A percentile compares a stretch with the other conserved stretches of the same genome.
These are phyloP conservation scores for Plasmodium coatneyi DNA, from an alignment of 169 alveolate species.

Conservation along the genomic window DNA sequence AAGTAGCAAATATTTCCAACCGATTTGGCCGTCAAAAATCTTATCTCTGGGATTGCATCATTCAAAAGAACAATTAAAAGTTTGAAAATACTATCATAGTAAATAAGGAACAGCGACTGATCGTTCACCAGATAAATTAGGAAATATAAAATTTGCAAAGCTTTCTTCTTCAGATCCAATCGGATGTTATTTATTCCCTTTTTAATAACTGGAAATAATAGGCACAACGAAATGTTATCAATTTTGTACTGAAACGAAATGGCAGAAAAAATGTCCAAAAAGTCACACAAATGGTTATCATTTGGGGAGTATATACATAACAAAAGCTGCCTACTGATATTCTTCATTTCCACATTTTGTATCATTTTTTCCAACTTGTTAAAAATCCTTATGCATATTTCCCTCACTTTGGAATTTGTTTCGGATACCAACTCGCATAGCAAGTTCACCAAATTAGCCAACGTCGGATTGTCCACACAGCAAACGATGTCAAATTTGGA, in stretches of 20 bases:
- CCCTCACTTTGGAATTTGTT: conserved; percentile 63
- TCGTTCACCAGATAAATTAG: conserved; percentile 48
- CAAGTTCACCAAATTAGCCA: conserved; percentile 32
- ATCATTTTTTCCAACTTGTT: conserved; percentile 68
- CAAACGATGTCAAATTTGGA: conserved; percentile 16
- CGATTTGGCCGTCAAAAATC: conserved; percentile 59
- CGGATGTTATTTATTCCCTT: conserved; percentile 71
- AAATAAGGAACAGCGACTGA: conserved; percentile 37
- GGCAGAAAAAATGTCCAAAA: conserved; percentile 58
- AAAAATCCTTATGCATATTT: conserved; percentile 72
- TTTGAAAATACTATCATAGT: conserved; percentile 43
- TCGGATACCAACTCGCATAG: conserved; percentile 69
- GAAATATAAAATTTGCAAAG: conserved; percentile 69
- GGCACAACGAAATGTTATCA: conserved; percentile 58
- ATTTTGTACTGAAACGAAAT: conserved; percentile 61
- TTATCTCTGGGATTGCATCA: conserved; percentile 70
- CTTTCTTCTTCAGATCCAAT: conserved; percentile 56
- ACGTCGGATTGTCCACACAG: conserved; percentile 6
- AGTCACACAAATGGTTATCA: conserved; percentile 62
- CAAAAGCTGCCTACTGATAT: conserved; percentile 63
- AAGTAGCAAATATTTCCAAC: conserved; percentile 50
- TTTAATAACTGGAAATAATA: conserved; percentile 52
- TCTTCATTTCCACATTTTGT: conserved; percentile 32
- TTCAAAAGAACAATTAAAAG: conserved; percentile 12
- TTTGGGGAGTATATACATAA: conserved; percentile 71